phyloP scores from a whole-genome alignment of 2,329 filamentous ascomycete genomes.

The Pseudogymnoascus verrucosus region DNA sequence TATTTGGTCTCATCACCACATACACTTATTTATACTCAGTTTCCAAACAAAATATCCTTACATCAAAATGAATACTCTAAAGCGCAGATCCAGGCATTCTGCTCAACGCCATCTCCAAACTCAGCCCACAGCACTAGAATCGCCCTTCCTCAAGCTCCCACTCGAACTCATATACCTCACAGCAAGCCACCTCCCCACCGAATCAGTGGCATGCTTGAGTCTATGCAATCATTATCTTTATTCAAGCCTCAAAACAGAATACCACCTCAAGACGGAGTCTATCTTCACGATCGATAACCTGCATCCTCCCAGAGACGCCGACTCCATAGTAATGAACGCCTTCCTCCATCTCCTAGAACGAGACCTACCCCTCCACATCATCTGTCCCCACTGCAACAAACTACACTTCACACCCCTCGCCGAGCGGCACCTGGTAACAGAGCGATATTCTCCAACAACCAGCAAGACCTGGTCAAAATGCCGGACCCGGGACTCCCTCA shows the following conservation, averaged over 20 bases:
- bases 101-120: neutral
- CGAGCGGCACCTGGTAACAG: neutral
- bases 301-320: conserved; percentile 11
- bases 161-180: conserved; percentile 12
- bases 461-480: conserved; percentile 8
- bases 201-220: conserved; percentile 11
- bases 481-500: neutral
- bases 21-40: neutral
- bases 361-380: conserved; percentile 12
- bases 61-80: neutral
- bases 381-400: conserved; percentile 13
- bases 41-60: neutral
- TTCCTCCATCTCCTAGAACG: conserved; percentile 13
- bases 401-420: conserved; percentile 12
- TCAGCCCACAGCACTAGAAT: neutral
- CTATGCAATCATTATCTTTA: conserved; percentile 8
- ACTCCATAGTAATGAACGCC: neutral
- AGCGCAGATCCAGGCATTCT: too few relatives aligned
- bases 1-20: neutral
- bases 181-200: conserved; percentile 9
- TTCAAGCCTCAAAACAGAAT: conserved; percentile 9
- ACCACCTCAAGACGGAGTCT: conserved; percentile 8
- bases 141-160: conserved; percentile 13
- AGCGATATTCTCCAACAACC: neutral
- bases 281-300: neutral